Base-by-base conservation (phyloP, 2,329 filamentous ascomycete species). In the Aspergillus ruber region DNA sequence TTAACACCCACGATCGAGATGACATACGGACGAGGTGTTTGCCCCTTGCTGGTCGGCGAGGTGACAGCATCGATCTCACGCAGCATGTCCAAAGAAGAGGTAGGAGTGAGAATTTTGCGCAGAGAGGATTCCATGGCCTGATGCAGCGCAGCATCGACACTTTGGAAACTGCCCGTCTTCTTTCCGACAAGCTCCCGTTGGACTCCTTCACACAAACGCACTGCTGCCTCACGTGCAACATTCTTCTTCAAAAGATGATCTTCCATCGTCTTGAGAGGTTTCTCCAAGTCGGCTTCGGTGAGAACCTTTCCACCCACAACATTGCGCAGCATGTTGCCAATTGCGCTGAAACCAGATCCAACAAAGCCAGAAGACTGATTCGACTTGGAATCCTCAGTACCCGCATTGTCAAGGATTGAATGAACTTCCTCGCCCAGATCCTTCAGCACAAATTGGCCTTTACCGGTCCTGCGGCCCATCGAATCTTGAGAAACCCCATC, bases 1-100 rank as follows among this genome's bases (percentile, higher is more conserved):
- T 98, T 98, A 65, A 98, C 93, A 52, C 93, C 93, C 39, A 98
- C 93, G 52, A 98, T 95, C 48, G 90, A 96, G 65, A 98, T 94
- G 61, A 97, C 91, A 65, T 97, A 98, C 39, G 93, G 93, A 3
- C 93, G 85, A 17, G 79, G 70, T 50, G 80, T 74, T 51, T 83
- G 76, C 25, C 83, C 83, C 3, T 83, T 80, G 18, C 74, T 75
- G 0, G 84, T 73, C 1, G 88, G 84, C 9, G 81, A 76, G 6
- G 83, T 85, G 52, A 94, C 82, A 40, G 84, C 80, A 63, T 91
- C 84, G 58, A 98, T 97, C 66, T 95, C 90, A 59, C 90, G 89
- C 42, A 98, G 83, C 43, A 98, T 82, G 69, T 98, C 93, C 54
- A 97, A 80, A 3, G 91, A 97, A 6, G 87, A 90, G 1, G 91